These are phyloP conservation scores for Pseudoperonospora humuli DNA, from an alignment of 352 stramenopile species.

Conservation along the genomic window DNA sequence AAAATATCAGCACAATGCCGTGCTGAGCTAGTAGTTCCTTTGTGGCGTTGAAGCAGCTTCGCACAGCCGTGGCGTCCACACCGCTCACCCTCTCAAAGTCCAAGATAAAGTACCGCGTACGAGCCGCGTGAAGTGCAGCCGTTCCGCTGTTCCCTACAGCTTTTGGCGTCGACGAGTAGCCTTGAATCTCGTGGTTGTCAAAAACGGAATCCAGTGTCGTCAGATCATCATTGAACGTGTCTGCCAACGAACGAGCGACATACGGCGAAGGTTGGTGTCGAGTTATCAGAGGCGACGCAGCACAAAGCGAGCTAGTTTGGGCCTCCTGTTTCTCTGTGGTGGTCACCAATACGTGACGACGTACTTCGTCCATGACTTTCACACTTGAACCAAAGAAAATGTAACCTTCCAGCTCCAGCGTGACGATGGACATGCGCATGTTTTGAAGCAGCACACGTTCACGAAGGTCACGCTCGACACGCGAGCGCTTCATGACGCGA, in stretches of 20 bases:
- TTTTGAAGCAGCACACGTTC: constrained; percentile 65
- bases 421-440: constrained; percentile 76
- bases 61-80: constrained; percentile 83
- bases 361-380: constrained; percentile 84
- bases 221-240: constrained; percentile 39
- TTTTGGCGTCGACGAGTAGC: constrained; percentile 35
- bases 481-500: constrained; percentile 73
- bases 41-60: constrained; percentile 82
- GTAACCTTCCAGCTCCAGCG: constrained; percentile 77
- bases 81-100: constrained; percentile 86
- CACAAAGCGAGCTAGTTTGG: constrained; percentile 14
- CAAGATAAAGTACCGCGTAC: constrained; percentile 82
- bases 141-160: constrained; percentile 13
- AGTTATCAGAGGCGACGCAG: constrained; percentile 17
- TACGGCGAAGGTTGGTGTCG: constrained; percentile 20
- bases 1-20: constrained; percentile 69
- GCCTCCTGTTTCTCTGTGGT: constrained; percentile 28
- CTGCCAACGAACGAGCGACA: constrained; percentile 20
- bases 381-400: constrained; percentile 86
- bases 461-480: constrained; percentile 70
- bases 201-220: constrained; percentile 55
- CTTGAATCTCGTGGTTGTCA: constrained; percentile 28
- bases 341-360: constrained; percentile 69
- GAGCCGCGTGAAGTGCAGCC: constrained; percentile 47
- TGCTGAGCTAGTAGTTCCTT: constrained; percentile 76